These are phyloP conservation scores for Thuidium tamariscinum DNA, from an alignment of 225 moss, liverwort and hornwort species.

Conservation along the genomic window DNA sequence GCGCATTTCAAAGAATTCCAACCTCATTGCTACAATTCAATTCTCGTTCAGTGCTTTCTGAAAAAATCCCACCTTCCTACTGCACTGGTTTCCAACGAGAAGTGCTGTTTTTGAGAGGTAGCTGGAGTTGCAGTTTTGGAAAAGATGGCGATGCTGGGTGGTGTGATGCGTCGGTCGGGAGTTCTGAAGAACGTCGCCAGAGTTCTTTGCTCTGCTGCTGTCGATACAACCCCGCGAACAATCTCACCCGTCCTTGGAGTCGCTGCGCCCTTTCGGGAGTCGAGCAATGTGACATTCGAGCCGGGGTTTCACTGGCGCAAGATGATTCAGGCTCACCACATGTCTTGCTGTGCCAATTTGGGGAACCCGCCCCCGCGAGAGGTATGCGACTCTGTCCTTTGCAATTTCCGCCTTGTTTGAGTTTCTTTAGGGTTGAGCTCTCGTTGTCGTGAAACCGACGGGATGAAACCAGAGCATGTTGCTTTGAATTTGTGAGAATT, in stretches of 20 bases:
- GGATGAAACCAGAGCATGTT: background rate
- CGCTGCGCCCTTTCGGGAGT: background rate
- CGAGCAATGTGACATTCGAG: conserved; percentile 29
- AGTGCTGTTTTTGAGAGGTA: background rate
- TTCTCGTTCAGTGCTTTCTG: background rate
- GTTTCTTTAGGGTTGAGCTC: background rate
- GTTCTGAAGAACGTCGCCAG: conserved; percentile 2
- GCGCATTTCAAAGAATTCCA: background rate
- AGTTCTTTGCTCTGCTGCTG: conserved; percentile 3
- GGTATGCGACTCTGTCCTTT: conserved; percentile 4
- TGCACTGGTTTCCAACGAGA: background rate
- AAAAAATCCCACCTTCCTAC: too few species aligned
- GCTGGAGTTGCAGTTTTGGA: background rate
- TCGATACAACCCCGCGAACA: background rate
- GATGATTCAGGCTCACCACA: conserved; percentile 36
- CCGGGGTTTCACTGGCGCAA: conserved; percentile 50
- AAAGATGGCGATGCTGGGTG: conserved; percentile 22
- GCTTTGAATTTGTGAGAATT: background rate
- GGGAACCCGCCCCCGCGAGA: conserved; percentile 80
- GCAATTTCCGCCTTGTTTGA: background rate
- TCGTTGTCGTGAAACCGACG: background rate
- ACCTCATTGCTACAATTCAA: background rate
- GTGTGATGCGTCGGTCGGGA: conserved; percentile 17
- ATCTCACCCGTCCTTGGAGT: background rate
- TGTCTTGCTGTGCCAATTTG: conserved; percentile 83